Base-by-base conservation (phyloP, 1,284 basidiomycete species). In the Rhodotorula sp. region DNA sequence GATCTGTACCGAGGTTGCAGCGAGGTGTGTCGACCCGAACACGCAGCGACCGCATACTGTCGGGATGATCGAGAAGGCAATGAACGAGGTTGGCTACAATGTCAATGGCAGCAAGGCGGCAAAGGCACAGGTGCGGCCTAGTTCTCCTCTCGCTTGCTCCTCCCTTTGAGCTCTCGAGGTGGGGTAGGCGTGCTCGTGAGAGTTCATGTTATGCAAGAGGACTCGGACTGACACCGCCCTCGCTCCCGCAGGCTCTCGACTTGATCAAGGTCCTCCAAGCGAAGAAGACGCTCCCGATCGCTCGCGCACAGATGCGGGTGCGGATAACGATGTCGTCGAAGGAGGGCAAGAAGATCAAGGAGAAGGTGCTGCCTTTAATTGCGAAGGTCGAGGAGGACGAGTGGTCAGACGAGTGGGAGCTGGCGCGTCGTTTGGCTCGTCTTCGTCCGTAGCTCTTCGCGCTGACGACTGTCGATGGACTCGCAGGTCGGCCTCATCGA, bases 31-130 rank as follows among this genome's bases (percentile, higher is more conserved):
- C 47, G 94, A 99, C 78, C 96, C 95, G 1, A 81, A 84, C 5
- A 95, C 92, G 5, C 89, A 93, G 78, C 84, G 89, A 32, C 93
- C 94, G 8, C 94, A 97, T 80, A 90, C 94, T 2, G 92, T 95
- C 56, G 90, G 91, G 29, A 93, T 99, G 84, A 92, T 99, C 72
- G 96, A 99, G 79, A 99, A 98, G 82, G 94, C 94, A 0, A 95
- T 99, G 92, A 83, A 87, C 32, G 94, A 98, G 79, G 88, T 92
- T 10, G 94, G 94, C 19, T 96, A 90, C 81, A 94, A 90, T 74
- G 89, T 96, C 49, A 91, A 92, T 78, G 86, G 86, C 36, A 88
- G 89, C 68, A 96, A 96, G 83, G 90, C 86, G 57, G 94, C 94
- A 27, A 99, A 99, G 82, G 90, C 89, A 68, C 93, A 95, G 85